Conservation (phyloP, 768 basidiomycete species). For the Boletus vermiculosoides region DNA sequence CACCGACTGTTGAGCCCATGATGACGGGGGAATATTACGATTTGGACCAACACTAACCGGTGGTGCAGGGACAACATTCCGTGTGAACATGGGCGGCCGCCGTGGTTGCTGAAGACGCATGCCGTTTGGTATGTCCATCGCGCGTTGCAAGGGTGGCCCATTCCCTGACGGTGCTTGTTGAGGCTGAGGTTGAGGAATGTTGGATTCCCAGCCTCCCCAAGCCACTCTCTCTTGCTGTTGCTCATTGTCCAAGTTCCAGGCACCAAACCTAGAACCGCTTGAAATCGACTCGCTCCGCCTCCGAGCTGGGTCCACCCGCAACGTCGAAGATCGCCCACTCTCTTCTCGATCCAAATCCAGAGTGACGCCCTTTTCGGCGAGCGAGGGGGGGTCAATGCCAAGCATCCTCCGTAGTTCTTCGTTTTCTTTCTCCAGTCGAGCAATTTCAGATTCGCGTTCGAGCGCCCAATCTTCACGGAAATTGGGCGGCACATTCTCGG, state of each 20-base stretch:
- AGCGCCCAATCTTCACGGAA: slow-evolving; percentile 77
- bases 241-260: slow-evolving; percentile 34
- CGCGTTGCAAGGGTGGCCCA: slow-evolving; percentile 41
- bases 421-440: slow-evolving; percentile 82
- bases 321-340: slow-evolving; percentile 35
- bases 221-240: slow-evolving; percentile 22
- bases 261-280: slow-evolving; percentile 20
- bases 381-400: slow-evolving; percentile 62
- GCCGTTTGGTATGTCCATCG: slow-evolving; percentile 51
- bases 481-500: slow-evolving; percentile 38
- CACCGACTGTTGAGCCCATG: slow-evolving; percentile 39
- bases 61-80: slow-evolving; percentile 35
- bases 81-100: slow-evolving; percentile 55
- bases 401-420: slow-evolving; percentile 70
- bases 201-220: slow-evolving; percentile 32
- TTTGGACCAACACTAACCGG: slow-evolving; percentile 34
- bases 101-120: slow-evolving; percentile 54
- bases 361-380: slow-evolving; percentile 51
- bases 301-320: slow-evolving; percentile 22
- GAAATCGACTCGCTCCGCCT: slow-evolving; percentile 29
- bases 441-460: slow-evolving; percentile 86
- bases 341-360: slow-evolving; percentile 49
- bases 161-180: slow-evolving; percentile 25
- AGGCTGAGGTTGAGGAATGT: slow-evolving; percentile 28
- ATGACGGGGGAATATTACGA: slow-evolving; percentile 41